A percentile compares a stretch with the other conserved stretches of the same genome.
These are phyloP conservation scores for Novymonas esmeraldas DNA, from an alignment of 208 protist species.

Conservation along the genomic window DNA sequence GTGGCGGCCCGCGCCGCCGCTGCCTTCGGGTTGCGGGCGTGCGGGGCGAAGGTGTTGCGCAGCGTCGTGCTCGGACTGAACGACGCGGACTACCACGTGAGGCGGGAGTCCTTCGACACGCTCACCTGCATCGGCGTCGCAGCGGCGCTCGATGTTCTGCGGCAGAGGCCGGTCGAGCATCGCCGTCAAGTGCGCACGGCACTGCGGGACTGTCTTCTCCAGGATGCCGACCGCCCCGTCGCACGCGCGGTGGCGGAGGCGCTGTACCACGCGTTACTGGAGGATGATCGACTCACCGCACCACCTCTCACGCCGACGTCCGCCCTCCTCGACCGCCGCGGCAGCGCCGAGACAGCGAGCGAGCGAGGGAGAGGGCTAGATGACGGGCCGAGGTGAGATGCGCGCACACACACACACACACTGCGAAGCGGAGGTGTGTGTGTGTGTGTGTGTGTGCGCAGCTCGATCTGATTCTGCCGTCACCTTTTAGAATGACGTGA, in stretches of 20 bases:
- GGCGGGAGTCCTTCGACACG: slow-evolving; percentile 61
- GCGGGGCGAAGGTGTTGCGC: slow-evolving; percentile 58
- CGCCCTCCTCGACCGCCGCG: background rate
- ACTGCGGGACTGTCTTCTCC: slow-evolving; percentile 67
- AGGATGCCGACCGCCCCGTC: slow-evolving; percentile 38
- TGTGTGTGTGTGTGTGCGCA: too few relatives aligned
- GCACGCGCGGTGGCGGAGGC: slow-evolving; percentile 37
- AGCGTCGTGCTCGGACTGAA: slow-evolving; percentile 64
- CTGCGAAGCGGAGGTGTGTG: too few relatives aligned
- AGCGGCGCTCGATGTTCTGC: slow-evolving; percentile 40
- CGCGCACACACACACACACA: too few relatives aligned
- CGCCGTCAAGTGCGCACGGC: slow-evolving; percentile 50
- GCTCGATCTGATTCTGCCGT: too few relatives aligned
- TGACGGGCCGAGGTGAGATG: too few relatives aligned
- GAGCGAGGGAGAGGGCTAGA: background rate
- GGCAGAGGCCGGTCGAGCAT: slow-evolving; percentile 43
- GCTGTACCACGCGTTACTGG: slow-evolving; percentile 33
- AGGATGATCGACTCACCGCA: background rate
- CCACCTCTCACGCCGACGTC: background rate
- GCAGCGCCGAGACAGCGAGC: background rate
- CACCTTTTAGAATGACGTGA: too few relatives aligned
- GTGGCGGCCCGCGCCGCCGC: slow-evolving; percentile 45
- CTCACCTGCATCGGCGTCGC: slow-evolving; percentile 41
- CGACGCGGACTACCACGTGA: slow-evolving; percentile 55
- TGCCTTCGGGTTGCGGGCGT: slow-evolving; percentile 62